phyloP scores from a whole-genome alignment of 2,329 filamentous ascomycete species.

The Blastomyces silverae region DNA sequence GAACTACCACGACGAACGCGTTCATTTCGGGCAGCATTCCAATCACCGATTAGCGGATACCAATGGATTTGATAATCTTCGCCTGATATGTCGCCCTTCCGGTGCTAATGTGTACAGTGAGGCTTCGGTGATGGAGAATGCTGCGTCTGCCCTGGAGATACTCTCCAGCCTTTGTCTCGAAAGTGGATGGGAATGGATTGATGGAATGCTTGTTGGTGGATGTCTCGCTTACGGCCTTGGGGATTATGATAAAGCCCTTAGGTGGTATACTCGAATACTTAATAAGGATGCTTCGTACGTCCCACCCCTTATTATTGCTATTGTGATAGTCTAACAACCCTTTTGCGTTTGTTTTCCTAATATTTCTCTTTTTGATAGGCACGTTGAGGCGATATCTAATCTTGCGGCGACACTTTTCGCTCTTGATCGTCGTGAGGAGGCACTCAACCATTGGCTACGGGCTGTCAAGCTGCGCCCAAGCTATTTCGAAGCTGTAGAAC shows the following conservation, averaged over 20 bases:
- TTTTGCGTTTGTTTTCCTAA: conserved; percentile 24
- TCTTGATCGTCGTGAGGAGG: conserved; percentile 72
- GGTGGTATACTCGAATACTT: conserved; percentile 52
- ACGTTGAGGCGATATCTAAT: conserved; percentile 91
- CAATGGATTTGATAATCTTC: conserved; percentile 29
- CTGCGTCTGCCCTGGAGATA: conserved; percentile 62
- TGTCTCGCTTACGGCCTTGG: conserved; percentile 88
- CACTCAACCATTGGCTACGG: conserved; percentile 74
- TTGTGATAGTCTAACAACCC: conserved; percentile 15
- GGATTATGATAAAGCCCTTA: conserved; percentile 62
- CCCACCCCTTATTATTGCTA: conserved; percentile 20
- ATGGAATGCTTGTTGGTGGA: conserved; percentile 84
- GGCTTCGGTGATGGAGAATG: conserved; percentile 48
- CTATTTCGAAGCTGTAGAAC: conserved; percentile 92
- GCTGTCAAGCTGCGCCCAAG: conserved; percentile 78
- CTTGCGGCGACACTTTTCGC: conserved; percentile 83
- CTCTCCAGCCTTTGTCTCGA: conserved; percentile 69
- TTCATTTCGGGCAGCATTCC: conserved; percentile 16
- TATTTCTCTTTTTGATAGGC: conserved; percentile 44
- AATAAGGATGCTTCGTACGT: conserved; percentile 51
- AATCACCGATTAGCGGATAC: conserved; percentile 26
- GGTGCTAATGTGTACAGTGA: conserved; percentile 32
- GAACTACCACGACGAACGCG: conserved; percentile 15
- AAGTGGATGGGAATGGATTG: conserved; percentile 79
- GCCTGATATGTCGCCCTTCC: conserved; percentile 31